These are phyloP conservation scores for Camelina neglecta DNA, from an alignment of 345 rosid species.

Conservation along the genomic window DNA sequence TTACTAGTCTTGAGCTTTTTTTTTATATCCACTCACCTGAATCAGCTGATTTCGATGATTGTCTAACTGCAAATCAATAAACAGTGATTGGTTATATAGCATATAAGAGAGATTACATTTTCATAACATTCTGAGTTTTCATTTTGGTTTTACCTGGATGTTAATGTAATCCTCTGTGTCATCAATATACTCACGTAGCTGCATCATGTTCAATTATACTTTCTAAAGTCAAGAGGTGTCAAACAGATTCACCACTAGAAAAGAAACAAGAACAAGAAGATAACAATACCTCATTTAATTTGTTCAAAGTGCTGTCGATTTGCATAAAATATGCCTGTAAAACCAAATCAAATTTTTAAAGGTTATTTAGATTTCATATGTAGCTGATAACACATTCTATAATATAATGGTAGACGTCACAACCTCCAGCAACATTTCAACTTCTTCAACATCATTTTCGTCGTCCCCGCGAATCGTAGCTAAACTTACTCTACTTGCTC, in stretches of 20 bases:
- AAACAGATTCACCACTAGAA: conserved; percentile 18
- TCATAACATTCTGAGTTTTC: background rate
- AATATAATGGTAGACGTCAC: background rate
- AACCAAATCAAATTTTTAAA: background rate
- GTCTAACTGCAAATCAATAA: conserved; percentile 67
- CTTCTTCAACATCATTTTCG: conserved; percentile 93
- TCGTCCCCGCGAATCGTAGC: conserved; percentile 83
- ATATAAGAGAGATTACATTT: conserved; percentile 1
- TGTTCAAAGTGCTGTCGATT: conserved; percentile 86
- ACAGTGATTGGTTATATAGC: background rate
- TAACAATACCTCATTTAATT: conserved; percentile 65
- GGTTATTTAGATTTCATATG: background rate
- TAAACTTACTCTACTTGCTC: conserved; percentile 86
- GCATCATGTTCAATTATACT: conserved; percentile 44
- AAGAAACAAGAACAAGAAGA: background rate
- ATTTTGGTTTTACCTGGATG: conserved; percentile 66
- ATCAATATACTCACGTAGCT: conserved; percentile 92
- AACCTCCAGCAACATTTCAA: conserved; percentile 98
- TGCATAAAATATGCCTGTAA: conserved; percentile 91
- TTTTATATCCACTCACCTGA: conserved; percentile 57
- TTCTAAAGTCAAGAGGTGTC: conserved; percentile 4
- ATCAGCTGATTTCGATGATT: conserved; percentile 96
- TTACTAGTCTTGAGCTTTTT: background rate
- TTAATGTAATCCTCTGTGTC: conserved; percentile 97
- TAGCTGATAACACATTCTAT: background rate